Evolutionary conservation across 2,329 filamentous ascomycete genomes (phyloP).

Genomic region (Pseudocercospora macadamiae): DNA sequence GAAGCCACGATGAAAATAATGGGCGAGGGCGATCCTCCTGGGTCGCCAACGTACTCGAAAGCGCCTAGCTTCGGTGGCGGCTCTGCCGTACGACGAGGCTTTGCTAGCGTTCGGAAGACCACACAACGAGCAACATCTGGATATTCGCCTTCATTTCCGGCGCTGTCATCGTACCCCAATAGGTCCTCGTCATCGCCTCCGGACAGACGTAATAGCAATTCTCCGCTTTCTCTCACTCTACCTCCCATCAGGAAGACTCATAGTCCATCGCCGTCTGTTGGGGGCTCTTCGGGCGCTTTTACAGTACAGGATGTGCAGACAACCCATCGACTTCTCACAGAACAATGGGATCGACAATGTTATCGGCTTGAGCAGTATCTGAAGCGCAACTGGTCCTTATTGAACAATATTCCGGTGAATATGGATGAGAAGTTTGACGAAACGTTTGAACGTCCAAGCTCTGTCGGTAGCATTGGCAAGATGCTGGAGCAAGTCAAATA

Average conservation of each 20-base stretch:
- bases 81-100: constrained; percentile 35
- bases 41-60: constrained; percentile 25
- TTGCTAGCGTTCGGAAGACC: constrained; percentile 37
- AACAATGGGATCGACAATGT: constrained; percentile 55
- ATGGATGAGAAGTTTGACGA: constrained; percentile 53
- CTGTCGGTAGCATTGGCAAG: constrained; percentile 27
- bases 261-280: constrained; percentile 20
- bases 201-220: constrained; percentile 15
- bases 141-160: constrained; percentile 37
- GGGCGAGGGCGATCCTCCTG: constrained; percentile 31
- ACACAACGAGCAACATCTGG: constrained; percentile 34
- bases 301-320: constrained; percentile 56
- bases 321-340: constrained; percentile 51
- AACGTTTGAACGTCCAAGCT: constrained; percentile 49
- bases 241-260: constrained; percentile 29
- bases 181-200: constrained; percentile 15
- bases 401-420: constrained; percentile 47
- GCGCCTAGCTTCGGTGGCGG: constrained; percentile 16
- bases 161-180: constrained; percentile 25
- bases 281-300: constrained; percentile 32
- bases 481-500: constrained; percentile 49
- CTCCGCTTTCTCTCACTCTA: constrained; percentile 33
- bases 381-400: constrained; percentile 50
- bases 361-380: constrained; percentile 52
- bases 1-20: constrained; percentile 40